Percentiles rank a stretch among this genome's conserved stretches.
Evolutionary conservation across 306 rosid species (phyloP).

Genomic region (Vigna radiata): DNA sequence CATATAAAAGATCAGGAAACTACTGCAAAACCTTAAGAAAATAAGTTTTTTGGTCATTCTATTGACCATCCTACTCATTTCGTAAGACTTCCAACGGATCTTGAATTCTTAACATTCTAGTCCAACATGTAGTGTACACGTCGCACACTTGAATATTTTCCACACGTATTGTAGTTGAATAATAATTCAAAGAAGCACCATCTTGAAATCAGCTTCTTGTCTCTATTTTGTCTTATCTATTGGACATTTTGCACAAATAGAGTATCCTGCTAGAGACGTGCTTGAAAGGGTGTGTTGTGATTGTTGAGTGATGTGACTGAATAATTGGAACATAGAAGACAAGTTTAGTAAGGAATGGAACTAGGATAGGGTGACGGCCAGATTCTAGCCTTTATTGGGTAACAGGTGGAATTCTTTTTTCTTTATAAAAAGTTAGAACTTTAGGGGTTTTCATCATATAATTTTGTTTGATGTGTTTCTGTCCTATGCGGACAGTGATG

Average conservation of each 20-base stretch:
- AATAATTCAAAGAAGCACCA: slow-evolving; percentile 28
- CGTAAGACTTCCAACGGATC: too few relatives aligned
- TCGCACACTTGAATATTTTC: too few relatives aligned
- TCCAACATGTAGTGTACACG: too few relatives aligned
- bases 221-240: neutral
- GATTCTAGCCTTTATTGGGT: neutral
- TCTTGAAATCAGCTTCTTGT: slow-evolving; percentile 6
- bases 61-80: too few relatives aligned
- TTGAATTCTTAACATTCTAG: too few relatives aligned
- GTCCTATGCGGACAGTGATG: neutral
- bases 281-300: neutral
- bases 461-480: neutral
- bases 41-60: too few relatives aligned
- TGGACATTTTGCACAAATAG: neutral
- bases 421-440: neutral
- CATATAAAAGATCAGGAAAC: too few relatives aligned
- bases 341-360: neutral
- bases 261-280: neutral
- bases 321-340: neutral
- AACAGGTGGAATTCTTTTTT: neutral
- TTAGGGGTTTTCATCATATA: neutral
- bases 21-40: too few relatives aligned
- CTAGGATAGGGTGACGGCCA: neutral
- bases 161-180: neutral
- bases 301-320: neutral